phyloP scores from a whole-genome alignment of 352 stramenopile genomes.

The Globisporangium lucens region DNA sequence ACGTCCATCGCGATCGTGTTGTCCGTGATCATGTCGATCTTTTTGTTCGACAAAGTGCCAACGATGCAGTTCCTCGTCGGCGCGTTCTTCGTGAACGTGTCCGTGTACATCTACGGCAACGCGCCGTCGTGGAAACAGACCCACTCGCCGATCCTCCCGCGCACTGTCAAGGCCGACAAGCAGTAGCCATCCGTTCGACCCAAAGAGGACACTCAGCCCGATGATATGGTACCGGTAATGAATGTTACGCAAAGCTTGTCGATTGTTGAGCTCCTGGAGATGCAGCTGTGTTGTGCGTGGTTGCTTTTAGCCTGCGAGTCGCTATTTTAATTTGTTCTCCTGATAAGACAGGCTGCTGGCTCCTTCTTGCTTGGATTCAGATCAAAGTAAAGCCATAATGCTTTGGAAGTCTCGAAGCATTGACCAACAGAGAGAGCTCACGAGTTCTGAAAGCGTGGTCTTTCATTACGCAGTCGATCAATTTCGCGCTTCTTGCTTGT shows the following conservation, averaged over 20 bases:
- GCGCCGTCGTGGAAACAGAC: conserved; percentile 38
- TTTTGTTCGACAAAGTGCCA: conserved; percentile 82
- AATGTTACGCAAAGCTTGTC: background rate
- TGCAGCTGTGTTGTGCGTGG: background rate
- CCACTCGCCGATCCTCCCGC: conserved; percentile 17
- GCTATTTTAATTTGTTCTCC: conserved; percentile 9
- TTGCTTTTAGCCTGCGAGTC: background rate
- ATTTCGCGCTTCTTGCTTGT: background rate
- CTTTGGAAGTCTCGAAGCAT: background rate
- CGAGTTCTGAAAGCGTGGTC: background rate
- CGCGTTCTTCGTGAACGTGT: conserved; percentile 74
- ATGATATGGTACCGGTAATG: background rate
- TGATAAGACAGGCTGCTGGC: background rate
- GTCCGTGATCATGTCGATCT: conserved; percentile 80
- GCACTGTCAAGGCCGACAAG: conserved; percentile 15
- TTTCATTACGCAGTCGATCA: background rate
- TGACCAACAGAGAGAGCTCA: background rate
- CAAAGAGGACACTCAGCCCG: background rate
- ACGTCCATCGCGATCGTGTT: conserved; percentile 83
- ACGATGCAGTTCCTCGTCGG: conserved; percentile 71
- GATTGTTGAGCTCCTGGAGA: background rate
- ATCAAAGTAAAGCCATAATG: background rate
- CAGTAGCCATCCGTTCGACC: background rate
- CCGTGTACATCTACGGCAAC: conserved; percentile 76
- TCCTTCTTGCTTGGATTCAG: background rate